Evolutionary conservation across 2,329 filamentous ascomycete genomes (phyloP), one percentile per base, ranked within the genome.

Genomic region (Xylaria sp.): DNA sequence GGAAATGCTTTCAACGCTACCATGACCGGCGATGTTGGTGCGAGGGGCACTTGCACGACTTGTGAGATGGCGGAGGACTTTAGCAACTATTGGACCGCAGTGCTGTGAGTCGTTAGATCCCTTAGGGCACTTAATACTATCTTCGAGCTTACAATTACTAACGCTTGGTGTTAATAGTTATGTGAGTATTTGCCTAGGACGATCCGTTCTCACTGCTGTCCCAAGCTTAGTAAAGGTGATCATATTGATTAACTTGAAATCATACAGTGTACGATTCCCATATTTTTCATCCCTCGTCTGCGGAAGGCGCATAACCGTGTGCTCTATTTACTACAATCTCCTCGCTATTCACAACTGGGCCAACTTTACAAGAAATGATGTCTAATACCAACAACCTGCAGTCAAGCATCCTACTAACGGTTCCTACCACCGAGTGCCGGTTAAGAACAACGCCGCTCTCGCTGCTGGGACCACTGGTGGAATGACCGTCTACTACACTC

Each of bases 401-500:
- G 49, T 74, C 69, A 73, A 74, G 64, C 72, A 74, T 56, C 71
- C 71, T 9, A 67, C 67, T 4, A 74, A 74, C 58, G 73, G 73
- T 33, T 71, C 71, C n/a, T 74, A 74, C 51, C 69, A 74, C 60
- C 70, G 73, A 19, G 72, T 74, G n/a, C 71, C 72, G 4, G 62
- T 70, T 58, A 66, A 58, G 9, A 65, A 64, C 56, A 74, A 74
- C 37, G 70, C 72, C 17, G 72, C 71, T 14, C 69, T 74, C 40
- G 69, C 71, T 11, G 15, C 68, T 9, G 68, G 67, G 6, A 73
- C 72, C 33, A 71, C 56, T 1, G 73, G 71, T 28, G 73, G 73
- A 21, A 74, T 74, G 63, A 74, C 73, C 21, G 66, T 74, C 57
- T 74, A 74, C 67, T 74, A 74, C 54, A 74, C 71, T 42, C 73